phyloP scores from a whole-genome alignment of 495 filamentous ascomycete genomes.

The Terfezia claveryi region DNA sequence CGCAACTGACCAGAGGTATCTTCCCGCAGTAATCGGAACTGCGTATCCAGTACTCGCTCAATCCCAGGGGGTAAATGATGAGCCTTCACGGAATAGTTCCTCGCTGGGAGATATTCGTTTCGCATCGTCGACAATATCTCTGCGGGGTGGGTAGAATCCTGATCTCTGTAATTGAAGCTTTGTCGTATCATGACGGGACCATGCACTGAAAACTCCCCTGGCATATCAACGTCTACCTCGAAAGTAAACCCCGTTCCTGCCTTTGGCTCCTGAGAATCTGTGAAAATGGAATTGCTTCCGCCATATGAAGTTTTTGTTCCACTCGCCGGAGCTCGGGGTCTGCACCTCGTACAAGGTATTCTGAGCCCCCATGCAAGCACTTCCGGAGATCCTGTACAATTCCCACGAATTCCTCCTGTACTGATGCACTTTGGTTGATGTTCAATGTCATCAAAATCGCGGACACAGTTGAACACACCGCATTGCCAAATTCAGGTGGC shows the following conservation, averaged over 20 bases:
- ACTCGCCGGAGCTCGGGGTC: slow-evolving; percentile 17
- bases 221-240: slow-evolving; percentile 25
- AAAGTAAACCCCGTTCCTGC: slow-evolving; percentile 12
- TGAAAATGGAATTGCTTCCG: slow-evolving; percentile 18
- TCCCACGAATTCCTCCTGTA: slow-evolving; percentile 9
- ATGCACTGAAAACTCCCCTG: slow-evolving; percentile 29
- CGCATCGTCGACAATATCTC: slow-evolving; percentile 32
- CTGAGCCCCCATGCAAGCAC: slow-evolving; percentile 4
- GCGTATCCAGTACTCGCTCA: slow-evolving; percentile 39
- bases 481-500: slow-evolving; percentile 3
- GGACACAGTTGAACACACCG: slow-evolving; percentile 3
- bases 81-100: slow-evolving; percentile 23
- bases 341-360: slow-evolving; percentile 9
- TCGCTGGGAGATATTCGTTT: slow-evolving; percentile 38
- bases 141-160: slow-evolving; percentile 37
- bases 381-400: slow-evolving; percentile 2
- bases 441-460: slow-evolving; percentile 8
- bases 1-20: slow-evolving; percentile 41
- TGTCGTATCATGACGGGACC: slow-evolving; percentile 45
- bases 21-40: slow-evolving; percentile 47
- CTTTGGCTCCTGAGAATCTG: slow-evolving; percentile 2
- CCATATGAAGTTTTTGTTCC: slow-evolving; percentile 23
- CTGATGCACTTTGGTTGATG: slow-evolving; percentile 12
- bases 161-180: slow-evolving; percentile 35
- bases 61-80: slow-evolving; percentile 35